Conservation (phyloP, 345 rosid genomes). For the Eucalyptus pumila region DNA sequence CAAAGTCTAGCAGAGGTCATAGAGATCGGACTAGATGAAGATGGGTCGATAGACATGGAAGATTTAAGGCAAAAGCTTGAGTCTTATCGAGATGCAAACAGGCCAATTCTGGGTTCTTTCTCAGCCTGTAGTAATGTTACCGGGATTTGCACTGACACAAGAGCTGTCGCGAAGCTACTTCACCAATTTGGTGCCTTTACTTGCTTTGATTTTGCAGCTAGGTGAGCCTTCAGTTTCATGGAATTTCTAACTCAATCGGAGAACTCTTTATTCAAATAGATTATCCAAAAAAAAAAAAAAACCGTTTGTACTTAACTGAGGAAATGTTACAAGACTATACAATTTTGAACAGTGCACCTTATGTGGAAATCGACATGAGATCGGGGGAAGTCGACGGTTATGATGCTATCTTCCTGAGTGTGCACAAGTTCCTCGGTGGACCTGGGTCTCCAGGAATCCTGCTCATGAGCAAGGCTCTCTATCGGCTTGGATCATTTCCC, state of each 20-base stretch:
- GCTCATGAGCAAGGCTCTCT: conserved; percentile 33
- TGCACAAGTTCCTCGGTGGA: conserved; percentile 54
- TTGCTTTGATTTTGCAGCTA: conserved; percentile 58
- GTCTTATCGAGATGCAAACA: not conserved
- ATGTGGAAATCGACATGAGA: conserved; percentile 42
- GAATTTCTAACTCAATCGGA: not conserved
- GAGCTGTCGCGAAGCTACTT: conserved; percentile 27
- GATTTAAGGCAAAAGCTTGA: conserved; percentile 11
- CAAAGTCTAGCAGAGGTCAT: conserved; percentile 52
- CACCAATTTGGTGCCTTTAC: conserved; percentile 38
- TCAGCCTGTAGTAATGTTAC: conserved; percentile 65
- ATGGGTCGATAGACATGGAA: conserved; percentile 22
- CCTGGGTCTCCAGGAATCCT: conserved; percentile 54
- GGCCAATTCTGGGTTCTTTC: conserved; percentile 51
- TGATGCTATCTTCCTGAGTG: conserved; percentile 42
- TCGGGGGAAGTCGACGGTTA: conserved; percentile 39
- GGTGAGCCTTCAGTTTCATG: conserved; percentile 1
- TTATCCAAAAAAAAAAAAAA: not conserved
- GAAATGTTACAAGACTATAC: not conserved
- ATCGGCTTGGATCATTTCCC: conserved; percentile 24
- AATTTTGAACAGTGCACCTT: conserved; percentile 23
- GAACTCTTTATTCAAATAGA: not conserved
- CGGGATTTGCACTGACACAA: conserved; percentile 29
- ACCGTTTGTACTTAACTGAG: not conserved
- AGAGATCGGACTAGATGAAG: conserved; percentile 27